These are phyloP conservation scores for Spongospora subterranea DNA, from an alignment of 208 protist species.

Conservation along the genomic window DNA sequence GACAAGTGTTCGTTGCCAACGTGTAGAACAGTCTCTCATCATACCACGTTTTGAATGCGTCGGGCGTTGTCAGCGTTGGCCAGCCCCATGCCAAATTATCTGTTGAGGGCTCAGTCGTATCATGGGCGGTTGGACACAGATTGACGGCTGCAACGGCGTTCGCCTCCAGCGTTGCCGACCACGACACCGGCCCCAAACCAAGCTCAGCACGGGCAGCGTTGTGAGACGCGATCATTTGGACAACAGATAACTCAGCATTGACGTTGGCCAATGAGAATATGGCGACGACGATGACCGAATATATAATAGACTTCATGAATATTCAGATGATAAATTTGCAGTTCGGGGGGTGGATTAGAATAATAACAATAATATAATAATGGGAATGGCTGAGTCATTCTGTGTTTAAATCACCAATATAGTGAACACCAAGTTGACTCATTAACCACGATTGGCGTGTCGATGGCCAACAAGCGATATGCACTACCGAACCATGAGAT, in stretches of 20 bases:
- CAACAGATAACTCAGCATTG: background rate
- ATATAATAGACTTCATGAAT: too few species aligned
- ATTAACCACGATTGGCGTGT: too few species aligned
- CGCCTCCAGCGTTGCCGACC: background rate
- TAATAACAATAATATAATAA: too few species aligned
- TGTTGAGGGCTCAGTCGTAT: background rate
- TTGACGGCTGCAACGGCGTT: background rate
- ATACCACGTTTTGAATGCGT: conserved; percentile 3
- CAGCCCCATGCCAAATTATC: conserved; percentile 37
- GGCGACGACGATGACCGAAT: too few species aligned
- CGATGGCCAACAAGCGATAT: too few species aligned
- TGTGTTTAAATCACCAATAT: too few species aligned
- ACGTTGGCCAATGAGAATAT: background rate
- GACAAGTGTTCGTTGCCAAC: background rate
- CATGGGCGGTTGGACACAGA: conserved; percentile 5
- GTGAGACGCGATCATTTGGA: conserved; percentile 12
- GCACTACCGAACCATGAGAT: too few species aligned
- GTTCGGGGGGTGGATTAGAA: too few species aligned
- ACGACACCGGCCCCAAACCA: background rate
- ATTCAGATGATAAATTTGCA: too few species aligned
- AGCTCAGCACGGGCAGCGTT: background rate
- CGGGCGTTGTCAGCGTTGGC: background rate
- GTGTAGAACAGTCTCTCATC: conserved; percentile 20
- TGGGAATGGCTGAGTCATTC: too few species aligned
- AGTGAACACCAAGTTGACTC: too few species aligned